Evolutionary conservation across 306 rosid species (phyloP).

Genomic region (Gleditsia sinensis): DNA sequence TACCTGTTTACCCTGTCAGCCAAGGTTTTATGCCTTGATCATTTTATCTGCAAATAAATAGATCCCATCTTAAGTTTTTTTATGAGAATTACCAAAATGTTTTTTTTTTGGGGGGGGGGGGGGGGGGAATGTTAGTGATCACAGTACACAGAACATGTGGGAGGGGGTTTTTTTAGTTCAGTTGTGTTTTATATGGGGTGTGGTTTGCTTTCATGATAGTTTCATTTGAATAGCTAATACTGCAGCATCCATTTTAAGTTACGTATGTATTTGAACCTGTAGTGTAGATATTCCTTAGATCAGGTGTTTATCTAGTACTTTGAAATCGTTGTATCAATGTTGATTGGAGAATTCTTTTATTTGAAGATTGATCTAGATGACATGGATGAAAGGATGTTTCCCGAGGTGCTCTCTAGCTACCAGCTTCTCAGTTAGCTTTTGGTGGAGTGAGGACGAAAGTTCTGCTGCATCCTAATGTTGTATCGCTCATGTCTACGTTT

Average conservation of each 20-base stretch:
- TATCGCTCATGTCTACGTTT: slow-evolving; percentile 10
- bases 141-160: slow-evolving; percentile 1
- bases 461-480: slow-evolving; percentile 51
- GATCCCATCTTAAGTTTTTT: slow-evolving; percentile 16
- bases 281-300: background rate
- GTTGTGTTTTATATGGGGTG: background rate
- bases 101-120: no score
- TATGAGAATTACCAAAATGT: no score
- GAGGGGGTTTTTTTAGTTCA: slow-evolving; percentile 13
- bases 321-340: slow-evolving; percentile 20
- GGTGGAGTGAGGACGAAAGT: slow-evolving; percentile 72
- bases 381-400: slow-evolving; percentile 53
- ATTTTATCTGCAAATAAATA: background rate
- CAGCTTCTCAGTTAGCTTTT: slow-evolving; percentile 90
- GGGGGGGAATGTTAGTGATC: no score
- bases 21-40: background rate
- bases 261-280: background rate
- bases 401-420: slow-evolving; percentile 74
- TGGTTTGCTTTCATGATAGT: background rate
- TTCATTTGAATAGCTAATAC: background rate
- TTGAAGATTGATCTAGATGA: slow-evolving; percentile 52
- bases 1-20: slow-evolving; percentile 8
- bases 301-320: slow-evolving; percentile 6
- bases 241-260: background rate
- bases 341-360: slow-evolving; percentile 31